Percentiles rank a stretch among this genome's conserved stretches.
phyloP scores from a whole-genome alignment of 805 yeast species.

The Zygosaccharomyces gambellarensis region DNA sequence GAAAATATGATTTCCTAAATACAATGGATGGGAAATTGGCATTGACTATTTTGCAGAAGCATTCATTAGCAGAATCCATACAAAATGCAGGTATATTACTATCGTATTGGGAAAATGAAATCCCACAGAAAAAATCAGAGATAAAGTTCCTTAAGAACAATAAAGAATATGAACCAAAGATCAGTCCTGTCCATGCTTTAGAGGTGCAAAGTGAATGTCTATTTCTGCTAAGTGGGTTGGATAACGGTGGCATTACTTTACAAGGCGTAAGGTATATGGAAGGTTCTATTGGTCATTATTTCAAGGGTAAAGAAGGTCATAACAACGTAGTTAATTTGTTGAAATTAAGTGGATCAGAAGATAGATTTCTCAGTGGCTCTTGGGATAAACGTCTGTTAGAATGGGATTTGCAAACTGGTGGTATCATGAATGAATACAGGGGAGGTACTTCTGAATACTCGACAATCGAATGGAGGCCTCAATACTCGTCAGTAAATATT shows the following conservation, averaged over 20 bases:
- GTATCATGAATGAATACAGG: constrained; percentile 42
- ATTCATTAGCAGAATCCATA: constrained; percentile 80
- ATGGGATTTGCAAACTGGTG: constrained; percentile 85
- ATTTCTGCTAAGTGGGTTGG: constrained; percentile 80
- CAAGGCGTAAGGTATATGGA: constrained; percentile 81
- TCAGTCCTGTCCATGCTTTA: constrained; percentile 83
- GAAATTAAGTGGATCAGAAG: constrained; percentile 56
- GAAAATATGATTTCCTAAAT: constrained; percentile 81
- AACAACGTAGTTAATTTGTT: constrained; percentile 70
- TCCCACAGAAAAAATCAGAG: constrained; percentile 55
- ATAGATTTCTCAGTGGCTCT: constrained; percentile 68
- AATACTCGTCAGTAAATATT: constrained; percentile 43
- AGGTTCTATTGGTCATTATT: constrained; percentile 74
- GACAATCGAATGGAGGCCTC: constrained; percentile 65
- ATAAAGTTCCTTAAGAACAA: constrained; percentile 31
- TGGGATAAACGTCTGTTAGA: constrained; percentile 81
- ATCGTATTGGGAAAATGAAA: constrained; percentile 95
- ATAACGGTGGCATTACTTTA: constrained; percentile 78
- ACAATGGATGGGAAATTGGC: constrained; percentile 85
- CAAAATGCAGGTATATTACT: constrained; percentile 76
- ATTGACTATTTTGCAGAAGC: constrained; percentile 85
- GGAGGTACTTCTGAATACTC: constrained; percentile 77
- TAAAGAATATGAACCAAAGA: constrained; percentile 46
- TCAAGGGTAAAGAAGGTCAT: constrained; percentile 51
- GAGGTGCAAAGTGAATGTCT: constrained; percentile 78